A percentile compares a stretch with the other conserved stretches of the same genome.
These are phyloP conservation scores for Trichoderma afroharzianum DNA, from an alignment of 2,329 filamentous ascomycete genomes.

Conservation along the genomic window DNA sequence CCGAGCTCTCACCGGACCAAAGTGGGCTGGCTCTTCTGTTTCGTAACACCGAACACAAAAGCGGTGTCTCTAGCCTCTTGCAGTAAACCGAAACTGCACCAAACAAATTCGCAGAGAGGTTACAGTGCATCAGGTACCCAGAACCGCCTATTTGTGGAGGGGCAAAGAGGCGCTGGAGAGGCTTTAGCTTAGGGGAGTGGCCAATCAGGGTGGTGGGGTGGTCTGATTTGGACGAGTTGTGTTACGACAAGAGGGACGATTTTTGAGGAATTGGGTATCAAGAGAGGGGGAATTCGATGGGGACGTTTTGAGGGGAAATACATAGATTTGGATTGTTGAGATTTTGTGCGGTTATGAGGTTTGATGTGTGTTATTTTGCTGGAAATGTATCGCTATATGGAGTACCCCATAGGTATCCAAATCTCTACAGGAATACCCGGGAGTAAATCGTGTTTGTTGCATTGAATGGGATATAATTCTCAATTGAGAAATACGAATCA, in stretches of 20 bases:
- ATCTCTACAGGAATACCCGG: neutral
- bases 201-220: neutral
- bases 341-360: neutral
- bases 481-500: neutral
- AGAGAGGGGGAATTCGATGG: neutral
- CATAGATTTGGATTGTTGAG: neutral
- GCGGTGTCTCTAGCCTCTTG: conserved; percentile 11
- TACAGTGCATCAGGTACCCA: neutral
- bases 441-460: neutral
- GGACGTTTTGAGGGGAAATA: neutral
- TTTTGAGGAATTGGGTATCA: neutral
- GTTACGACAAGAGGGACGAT: neutral
- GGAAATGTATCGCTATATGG: neutral
- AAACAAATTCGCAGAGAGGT: neutral
- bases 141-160: neutral
- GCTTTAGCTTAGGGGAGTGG: neutral
- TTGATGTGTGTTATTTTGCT: neutral
- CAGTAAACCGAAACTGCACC: neutral
- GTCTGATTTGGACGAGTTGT: neutral
- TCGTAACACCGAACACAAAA: neutral
- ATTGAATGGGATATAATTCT: neutral
- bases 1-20: neutral
- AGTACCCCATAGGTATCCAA: neutral
- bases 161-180: neutral
- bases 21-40: neutral